phyloP scores from a whole-genome alignment of 2,329 filamentous ascomycete species.

The Ampelomyces quisqualis region DNA sequence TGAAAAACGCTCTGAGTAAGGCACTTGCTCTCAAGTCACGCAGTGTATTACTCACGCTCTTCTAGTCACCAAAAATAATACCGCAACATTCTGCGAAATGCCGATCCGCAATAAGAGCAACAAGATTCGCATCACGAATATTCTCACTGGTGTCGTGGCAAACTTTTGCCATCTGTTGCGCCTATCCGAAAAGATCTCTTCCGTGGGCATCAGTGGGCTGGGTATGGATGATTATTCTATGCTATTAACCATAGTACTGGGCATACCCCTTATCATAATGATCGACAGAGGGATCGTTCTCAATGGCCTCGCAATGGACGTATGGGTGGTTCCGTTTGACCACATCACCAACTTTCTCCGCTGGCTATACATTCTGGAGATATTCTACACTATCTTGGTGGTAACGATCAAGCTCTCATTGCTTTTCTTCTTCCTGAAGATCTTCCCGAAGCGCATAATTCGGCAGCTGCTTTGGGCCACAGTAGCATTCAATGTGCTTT shows the following conservation, averaged over 20 bases:
- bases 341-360: conserved; percentile 47
- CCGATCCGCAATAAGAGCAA: conserved; percentile 37
- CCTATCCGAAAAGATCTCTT: conserved; percentile 34
- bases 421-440: conserved; percentile 26
- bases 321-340: conserved; percentile 50
- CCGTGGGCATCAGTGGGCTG: conserved; percentile 24
- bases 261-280: conserved; percentile 6
- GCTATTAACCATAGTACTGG: not conserved
- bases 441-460: conserved; percentile 24
- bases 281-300: conserved; percentile 11
- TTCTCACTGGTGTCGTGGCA: conserved; percentile 36
- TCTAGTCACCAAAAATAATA: conserved; percentile 44
- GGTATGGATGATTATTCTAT: conserved; percentile 40
- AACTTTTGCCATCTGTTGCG: conserved; percentile 35
- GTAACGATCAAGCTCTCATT: conserved; percentile 27
- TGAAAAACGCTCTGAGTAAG: conserved; percentile 13
- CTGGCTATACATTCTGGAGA: conserved; percentile 28
- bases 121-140: conserved; percentile 30
- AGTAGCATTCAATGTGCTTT: conserved; percentile 20
- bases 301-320: conserved; percentile 50
- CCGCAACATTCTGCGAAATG: conserved; percentile 37
- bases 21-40: not conserved
- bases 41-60: not conserved
- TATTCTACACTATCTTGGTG: conserved; percentile 32
- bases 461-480: conserved; percentile 12